phyloP scores from a whole-genome alignment of 73 alveolate species.

The Stentor coeruleus region DNA sequence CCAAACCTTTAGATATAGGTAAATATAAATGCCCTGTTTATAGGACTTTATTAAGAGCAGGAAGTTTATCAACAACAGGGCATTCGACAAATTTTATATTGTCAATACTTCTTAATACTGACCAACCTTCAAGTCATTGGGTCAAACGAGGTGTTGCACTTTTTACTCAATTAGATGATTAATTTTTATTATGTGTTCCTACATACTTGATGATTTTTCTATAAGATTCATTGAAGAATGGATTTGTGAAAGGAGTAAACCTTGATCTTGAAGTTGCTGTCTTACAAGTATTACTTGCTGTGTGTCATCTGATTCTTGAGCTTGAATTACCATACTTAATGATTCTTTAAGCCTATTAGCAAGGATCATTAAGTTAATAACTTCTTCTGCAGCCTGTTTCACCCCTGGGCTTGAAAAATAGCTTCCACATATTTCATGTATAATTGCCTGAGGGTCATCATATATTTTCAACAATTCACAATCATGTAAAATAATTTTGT shows the following conservation, averaged over 20 bases:
- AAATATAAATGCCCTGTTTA: slow-evolving; percentile 78
- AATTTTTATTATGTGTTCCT: neutral
- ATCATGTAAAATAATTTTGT: neutral
- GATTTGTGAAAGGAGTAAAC: neutral
- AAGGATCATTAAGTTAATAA: neutral
- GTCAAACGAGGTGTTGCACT: slow-evolving; percentile 89
- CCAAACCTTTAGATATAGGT: neutral
- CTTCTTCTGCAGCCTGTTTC: neutral
- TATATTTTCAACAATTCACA: neutral
- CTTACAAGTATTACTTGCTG: neutral
- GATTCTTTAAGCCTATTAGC: slow-evolving; percentile 7
- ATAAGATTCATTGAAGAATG: no score
- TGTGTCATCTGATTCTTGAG: neutral
- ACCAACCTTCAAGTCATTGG: slow-evolving; percentile 78
- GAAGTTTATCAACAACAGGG: slow-evolving; percentile 85
- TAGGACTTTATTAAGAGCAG: slow-evolving; percentile 90
- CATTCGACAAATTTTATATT: slow-evolving; percentile 78
- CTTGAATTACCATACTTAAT: neutral
- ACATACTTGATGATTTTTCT: neutral
- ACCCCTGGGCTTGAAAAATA: neutral
- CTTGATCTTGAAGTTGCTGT: neutral
- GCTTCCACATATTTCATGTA: neutral
- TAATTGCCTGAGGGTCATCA: neutral
- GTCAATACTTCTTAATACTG: slow-evolving; percentile 62
- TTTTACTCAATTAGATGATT: slow-evolving; percentile 32